Evolutionary conservation across 257 asterid species (phyloP).

Genomic region (Solanum virginianum): DNA sequence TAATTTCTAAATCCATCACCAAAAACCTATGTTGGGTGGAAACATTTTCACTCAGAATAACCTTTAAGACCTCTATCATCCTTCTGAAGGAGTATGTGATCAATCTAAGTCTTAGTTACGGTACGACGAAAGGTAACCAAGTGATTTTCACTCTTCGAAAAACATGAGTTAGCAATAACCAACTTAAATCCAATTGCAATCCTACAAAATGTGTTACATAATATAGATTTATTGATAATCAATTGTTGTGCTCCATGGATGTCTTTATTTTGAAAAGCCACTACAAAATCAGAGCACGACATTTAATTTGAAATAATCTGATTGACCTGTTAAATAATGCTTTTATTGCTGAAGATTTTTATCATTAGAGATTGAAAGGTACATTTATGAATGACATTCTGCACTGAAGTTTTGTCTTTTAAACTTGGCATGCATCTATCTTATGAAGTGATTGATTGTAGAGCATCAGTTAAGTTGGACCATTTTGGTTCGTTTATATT

Average conservation of each 20-base stretch:
- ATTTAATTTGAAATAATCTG: not conserved
- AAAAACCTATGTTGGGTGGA: too few species aligned
- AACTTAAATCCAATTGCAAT: not conserved
- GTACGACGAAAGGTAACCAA: too few species aligned
- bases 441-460: not conserved
- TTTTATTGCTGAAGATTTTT: not conserved
- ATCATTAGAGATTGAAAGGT: not conserved
- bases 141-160: too few species aligned
- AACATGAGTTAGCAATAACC: too few species aligned
- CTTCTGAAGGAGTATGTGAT: too few species aligned
- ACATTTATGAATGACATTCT: not conserved
- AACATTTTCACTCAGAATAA: too few species aligned
- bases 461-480: not conserved
- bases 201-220: not conserved
- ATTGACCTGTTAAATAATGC: not conserved
- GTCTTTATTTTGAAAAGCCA: not conserved
- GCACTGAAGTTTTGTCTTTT: not conserved
- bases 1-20: too few species aligned
- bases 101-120: too few species aligned
- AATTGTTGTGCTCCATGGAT: not conserved
- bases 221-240: not conserved
- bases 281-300: not conserved
- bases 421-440: not conserved
- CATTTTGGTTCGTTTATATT: not conserved
- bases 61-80: too few species aligned